Evolutionary conservation across 352 stramenopile genomes (phyloP).

Genomic region (Globisporangium barbulae): DNA sequence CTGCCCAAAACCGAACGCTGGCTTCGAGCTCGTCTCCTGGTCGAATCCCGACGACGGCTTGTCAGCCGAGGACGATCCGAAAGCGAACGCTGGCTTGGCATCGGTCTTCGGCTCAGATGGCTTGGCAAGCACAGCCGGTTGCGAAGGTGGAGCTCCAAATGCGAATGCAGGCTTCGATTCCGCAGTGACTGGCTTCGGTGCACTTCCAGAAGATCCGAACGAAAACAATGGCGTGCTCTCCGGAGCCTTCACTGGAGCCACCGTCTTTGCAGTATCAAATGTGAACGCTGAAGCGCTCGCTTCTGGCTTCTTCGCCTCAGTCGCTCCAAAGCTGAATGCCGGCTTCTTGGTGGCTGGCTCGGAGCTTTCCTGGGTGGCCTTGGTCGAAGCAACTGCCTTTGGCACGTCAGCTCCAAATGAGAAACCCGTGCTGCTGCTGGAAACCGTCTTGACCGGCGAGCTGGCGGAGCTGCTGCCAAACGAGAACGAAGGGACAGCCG

Average conservation of each 20-base stretch:
- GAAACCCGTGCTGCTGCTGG: constrained; percentile 1
- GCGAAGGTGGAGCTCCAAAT: constrained; percentile 12
- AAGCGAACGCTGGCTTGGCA: constrained; percentile 35
- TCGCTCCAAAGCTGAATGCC: constrained; percentile 21
- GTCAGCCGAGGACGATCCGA: constrained; percentile 28
- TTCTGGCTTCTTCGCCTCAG: constrained; percentile 18
- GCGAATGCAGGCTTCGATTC: constrained; percentile 24
- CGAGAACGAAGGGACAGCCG: constrained; percentile 15
- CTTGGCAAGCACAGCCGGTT: constrained; percentile 2
- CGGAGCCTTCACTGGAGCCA: not conserved
- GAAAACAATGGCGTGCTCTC: constrained; percentile 3
- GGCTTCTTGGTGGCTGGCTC: constrained; percentile 15
- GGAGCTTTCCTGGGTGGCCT: constrained; percentile 3
- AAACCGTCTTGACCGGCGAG: not conserved
- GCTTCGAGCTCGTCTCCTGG: constrained; percentile 21
- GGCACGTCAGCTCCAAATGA: constrained; percentile 13
- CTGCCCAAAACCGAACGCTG: constrained; percentile 16
- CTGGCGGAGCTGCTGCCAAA: constrained; percentile 11
- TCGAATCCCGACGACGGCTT: constrained; percentile 27
- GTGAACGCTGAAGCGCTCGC: constrained; percentile 23
- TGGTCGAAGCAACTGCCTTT: not conserved
- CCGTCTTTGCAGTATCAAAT: constrained; percentile 15
- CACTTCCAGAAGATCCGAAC: constrained; percentile 24
- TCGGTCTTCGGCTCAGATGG: constrained; percentile 6
- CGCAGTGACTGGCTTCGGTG: constrained; percentile 17